Conservation (phyloP, 768 basidiomycete species). For the Crepidotus variabilis region DNA sequence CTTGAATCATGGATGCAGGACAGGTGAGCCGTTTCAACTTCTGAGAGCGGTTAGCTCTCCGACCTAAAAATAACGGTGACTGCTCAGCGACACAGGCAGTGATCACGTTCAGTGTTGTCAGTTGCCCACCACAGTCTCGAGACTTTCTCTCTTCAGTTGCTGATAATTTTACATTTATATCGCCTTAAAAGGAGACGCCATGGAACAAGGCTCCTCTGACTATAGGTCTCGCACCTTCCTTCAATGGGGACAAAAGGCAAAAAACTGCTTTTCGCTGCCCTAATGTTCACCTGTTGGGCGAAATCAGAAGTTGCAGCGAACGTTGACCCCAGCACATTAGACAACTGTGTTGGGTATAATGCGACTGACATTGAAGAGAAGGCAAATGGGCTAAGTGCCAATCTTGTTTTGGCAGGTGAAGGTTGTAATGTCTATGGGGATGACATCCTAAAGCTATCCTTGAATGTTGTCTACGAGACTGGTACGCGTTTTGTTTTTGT, state of each 20-base stretch:
- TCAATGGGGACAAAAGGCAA: background rate
- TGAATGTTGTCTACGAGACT: conserved; percentile 3
- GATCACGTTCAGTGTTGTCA: no score
- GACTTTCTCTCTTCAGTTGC: no score
- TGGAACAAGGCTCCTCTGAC: no score
- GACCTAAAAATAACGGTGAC: no score
- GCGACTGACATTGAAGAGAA: background rate
- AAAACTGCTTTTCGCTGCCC: background rate
- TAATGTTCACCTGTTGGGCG: background rate
- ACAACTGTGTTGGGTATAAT: background rate
- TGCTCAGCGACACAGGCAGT: no score
- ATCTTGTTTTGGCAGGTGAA: background rate
- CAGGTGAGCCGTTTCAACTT: no score
- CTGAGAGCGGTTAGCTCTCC: no score
- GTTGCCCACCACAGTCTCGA: no score
- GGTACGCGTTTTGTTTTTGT: background rate
- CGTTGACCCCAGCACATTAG: background rate
- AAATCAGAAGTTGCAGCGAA: background rate
- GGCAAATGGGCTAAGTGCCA: background rate
- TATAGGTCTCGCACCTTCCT: no score
- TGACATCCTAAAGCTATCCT: background rate
- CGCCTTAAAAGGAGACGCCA: no score
- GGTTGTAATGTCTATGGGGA: conserved; percentile 2
- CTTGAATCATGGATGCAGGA: no score
- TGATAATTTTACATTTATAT: no score